Conservation (phyloP, 805 yeast genomes). For the Saccharomycopsis guyanensis region DNA sequence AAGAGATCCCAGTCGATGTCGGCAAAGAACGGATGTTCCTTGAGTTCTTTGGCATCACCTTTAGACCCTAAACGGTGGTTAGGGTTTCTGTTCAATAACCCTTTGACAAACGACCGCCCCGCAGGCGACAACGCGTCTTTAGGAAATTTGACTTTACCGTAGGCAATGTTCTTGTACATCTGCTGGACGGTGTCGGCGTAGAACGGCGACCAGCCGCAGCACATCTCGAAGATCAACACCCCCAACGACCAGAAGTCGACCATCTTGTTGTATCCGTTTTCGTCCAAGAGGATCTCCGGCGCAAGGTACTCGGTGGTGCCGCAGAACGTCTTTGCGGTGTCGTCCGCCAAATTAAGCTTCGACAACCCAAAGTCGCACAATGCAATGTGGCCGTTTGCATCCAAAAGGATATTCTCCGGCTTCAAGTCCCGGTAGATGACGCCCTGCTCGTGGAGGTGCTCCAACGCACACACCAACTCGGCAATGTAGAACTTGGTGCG, state of each 20-base stretch:
- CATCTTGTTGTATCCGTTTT: constrained; percentile 96
- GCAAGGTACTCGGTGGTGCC: constrained; percentile 98
- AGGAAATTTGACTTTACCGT: constrained; percentile 96
- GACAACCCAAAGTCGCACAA: constrained; percentile 96
- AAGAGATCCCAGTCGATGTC: constrained; percentile 88
- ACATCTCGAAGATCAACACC: constrained; percentile 95
- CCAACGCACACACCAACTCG: constrained; percentile 85
- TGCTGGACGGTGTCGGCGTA: constrained; percentile 92
- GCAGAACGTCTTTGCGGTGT: constrained; percentile 92
- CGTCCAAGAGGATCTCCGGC: constrained; percentile 92
- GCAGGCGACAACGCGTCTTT: constrained; percentile 89
- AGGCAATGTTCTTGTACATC: constrained; percentile 98
- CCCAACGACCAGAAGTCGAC: constrained; percentile 99
- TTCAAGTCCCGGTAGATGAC: constrained; percentile 95
- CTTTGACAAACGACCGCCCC: constrained; percentile 94
- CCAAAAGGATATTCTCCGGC: constrained; percentile 92
- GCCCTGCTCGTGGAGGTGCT: constrained; percentile 90
- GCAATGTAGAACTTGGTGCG: constrained; percentile 97
- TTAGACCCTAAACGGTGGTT: constrained; percentile 87
- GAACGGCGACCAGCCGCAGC: constrained; percentile 99
- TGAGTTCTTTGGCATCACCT: constrained; percentile 86
- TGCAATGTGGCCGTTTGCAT: constrained; percentile 96
- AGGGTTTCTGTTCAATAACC: constrained; percentile 90
- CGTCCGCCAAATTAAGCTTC: constrained; percentile 81
- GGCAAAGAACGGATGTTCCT: constrained; percentile 84